Evolutionary conservation across 306 rosid species (phyloP).

Genomic region (Hippophae tibetana): DNA sequence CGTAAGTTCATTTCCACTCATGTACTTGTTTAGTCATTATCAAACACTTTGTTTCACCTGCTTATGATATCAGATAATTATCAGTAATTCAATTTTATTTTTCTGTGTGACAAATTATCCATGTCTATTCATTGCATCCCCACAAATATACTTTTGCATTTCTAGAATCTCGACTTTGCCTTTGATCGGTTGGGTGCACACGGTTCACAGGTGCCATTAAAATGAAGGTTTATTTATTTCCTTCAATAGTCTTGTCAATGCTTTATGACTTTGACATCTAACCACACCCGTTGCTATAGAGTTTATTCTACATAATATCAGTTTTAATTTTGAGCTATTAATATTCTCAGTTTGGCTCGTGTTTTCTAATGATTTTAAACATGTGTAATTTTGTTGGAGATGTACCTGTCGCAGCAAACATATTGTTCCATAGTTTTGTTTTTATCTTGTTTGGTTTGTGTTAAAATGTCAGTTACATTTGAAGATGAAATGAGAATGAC

Average conservation of each 20-base stretch:
- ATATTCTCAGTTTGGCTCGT: too few species aligned
- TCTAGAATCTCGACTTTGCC: constrained; percentile 81
- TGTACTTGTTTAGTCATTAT: neutral
- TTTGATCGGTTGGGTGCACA: constrained; percentile 89
- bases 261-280: neutral
- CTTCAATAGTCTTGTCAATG: neutral
- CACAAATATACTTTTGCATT: constrained; percentile 26
- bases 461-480: constrained; percentile 1
- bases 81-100: neutral
- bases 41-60: neutral
- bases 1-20: constrained; percentile 38
- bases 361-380: too few species aligned
- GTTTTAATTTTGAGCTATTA: too few species aligned
- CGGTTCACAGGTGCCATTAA: constrained; percentile 59
- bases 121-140: constrained; percentile 8
- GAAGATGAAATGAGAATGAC: constrained; percentile 1
- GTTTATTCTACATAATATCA: too few species aligned
- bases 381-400: too few species aligned
- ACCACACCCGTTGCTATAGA: too few species aligned
- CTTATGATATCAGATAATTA: neutral
- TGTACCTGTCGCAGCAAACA: neutral
- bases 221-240: constrained; percentile 10
- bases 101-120: too few species aligned
- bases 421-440: neutral
- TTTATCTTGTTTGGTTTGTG: neutral